Base-by-base conservation (phyloP, 202 grass and related monocot species). In the Dendrocalamus latiflorus region DNA sequence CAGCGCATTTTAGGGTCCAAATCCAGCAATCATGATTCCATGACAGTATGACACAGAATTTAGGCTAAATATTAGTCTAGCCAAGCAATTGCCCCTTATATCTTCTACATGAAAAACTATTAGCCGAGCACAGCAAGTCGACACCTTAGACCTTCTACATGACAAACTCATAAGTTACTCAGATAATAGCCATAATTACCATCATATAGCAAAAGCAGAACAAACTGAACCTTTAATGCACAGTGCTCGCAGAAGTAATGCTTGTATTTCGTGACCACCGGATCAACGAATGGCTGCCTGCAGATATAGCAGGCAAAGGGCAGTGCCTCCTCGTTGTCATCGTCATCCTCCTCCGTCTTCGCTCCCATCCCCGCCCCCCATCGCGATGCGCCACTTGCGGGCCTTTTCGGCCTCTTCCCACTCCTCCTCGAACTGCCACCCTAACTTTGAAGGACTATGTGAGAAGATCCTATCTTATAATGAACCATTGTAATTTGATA, bases 231-330 rank as follows among this genome's bases (percentile, higher is more conserved):
- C 96, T 95, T 99, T 6, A 99, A 78, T 14, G 96, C 96, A 25
- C 96, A 99, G 59, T 99, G 96, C 70, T 99, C 93, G 15, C 96
- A 95, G 39, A 93, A 99, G 59, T 93, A 99, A 75, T 98, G 95
- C 78, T 93, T 98, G 91, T 91, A 98, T 60, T 95, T 98, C 3
- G 95, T 98, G 41, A 90, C 83, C 15, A 98, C 95, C 8, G 95
- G 95, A 76, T 98, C 91, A 56, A 93, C 89, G 36, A 95, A 98
- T 9, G 90, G 90, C 66, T 92, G 77, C 45, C 91, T 90, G 75
- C 95, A 98, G 54, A 98, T 87, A 85, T 67, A 93, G 79, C 96
- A 98, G 18, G 96, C 96, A 72, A 98, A 98, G 30, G 95, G 95
- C 87, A 98, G 75, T 1, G 80, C 82, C 41, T 90, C 90, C 16